A percentile compares a stretch with the other conserved stretches of the same genome.
These are phyloP conservation scores for Corchorus capsularis DNA, from an alignment of 345 rosid genomes.

Conservation along the genomic window DNA sequence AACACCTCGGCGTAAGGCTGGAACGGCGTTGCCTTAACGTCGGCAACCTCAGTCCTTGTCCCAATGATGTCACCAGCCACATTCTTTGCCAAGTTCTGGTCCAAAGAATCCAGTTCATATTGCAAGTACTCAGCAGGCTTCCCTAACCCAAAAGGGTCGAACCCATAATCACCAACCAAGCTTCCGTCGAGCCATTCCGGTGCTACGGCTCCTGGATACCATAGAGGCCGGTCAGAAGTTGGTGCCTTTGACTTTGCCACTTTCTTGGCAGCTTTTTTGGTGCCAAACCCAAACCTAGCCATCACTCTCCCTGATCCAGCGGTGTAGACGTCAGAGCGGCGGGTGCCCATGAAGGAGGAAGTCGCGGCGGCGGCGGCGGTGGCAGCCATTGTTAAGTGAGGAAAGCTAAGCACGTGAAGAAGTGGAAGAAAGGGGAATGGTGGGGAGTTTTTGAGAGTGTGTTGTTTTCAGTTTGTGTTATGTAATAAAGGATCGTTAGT, in stretches of 20 bases:
- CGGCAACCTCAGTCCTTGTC: conserved; percentile 46
- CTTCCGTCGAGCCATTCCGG: conserved; percentile 70
- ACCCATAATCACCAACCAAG: conserved; percentile 74
- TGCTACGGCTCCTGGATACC: conserved; percentile 74
- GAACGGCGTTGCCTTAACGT: conserved; percentile 64
- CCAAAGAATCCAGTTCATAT: conserved; percentile 69
- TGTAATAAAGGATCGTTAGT: conserved; percentile 18
- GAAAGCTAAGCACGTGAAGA: conserved; percentile 10
- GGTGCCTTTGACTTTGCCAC: conserved; percentile 19
- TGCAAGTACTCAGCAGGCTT: conserved; percentile 78
- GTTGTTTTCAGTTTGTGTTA: conserved; percentile 3
- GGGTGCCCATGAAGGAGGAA: conserved; percentile 64
- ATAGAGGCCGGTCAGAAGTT: conserved; percentile 49
- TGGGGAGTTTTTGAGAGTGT: neutral
- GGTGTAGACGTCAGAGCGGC: conserved; percentile 41
- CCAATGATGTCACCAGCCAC: conserved; percentile 58
- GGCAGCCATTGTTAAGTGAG: conserved; percentile 49
- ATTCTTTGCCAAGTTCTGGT: conserved; percentile 76
- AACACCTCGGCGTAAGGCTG: conserved; percentile 79
- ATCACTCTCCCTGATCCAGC: conserved; percentile 45
- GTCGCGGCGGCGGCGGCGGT: conserved; percentile 60
- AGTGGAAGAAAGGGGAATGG: neutral
- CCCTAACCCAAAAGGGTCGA: conserved; percentile 75
- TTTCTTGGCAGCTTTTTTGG: conserved; percentile 49
- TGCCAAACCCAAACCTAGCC: conserved; percentile 60